Percentiles rank a stretch among this genome's conserved stretches.
These are phyloP conservation scores for Rhizopogon parksii DNA, from an alignment of 1,284 basidiomycete genomes.

Conservation along the genomic window DNA sequence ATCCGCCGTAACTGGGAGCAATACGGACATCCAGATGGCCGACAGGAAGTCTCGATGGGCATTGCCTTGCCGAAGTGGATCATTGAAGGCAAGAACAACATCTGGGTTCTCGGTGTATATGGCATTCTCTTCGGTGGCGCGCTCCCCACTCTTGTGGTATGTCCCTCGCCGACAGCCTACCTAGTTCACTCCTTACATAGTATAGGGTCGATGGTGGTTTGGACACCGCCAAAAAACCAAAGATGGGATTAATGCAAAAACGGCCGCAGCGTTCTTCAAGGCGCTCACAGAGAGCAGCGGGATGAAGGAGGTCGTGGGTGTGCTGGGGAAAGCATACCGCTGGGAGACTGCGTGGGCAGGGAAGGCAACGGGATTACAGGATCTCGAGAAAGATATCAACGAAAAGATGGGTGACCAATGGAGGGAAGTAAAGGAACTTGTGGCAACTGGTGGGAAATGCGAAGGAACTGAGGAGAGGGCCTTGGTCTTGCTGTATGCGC, in stretches of 20 bases:
- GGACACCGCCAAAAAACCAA: constrained; percentile 87
- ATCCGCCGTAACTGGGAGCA: constrained; percentile 88
- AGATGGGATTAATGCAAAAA: constrained; percentile 81
- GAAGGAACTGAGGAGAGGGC: constrained; percentile 42
- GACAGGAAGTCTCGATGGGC: constrained; percentile 91
- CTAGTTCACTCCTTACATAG: not conserved
- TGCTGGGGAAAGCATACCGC: constrained; percentile 71
- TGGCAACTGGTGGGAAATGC: constrained; percentile 30
- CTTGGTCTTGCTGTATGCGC: constrained; percentile 77
- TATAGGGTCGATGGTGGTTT: constrained; percentile 94
- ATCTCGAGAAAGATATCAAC: constrained; percentile 53
- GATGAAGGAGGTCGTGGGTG: constrained; percentile 68
- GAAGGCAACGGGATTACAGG: constrained; percentile 29
- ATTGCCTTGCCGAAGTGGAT: constrained; percentile 96
- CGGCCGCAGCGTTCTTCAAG: constrained; percentile 90
- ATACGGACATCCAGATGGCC: constrained; percentile 95
- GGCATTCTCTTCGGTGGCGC: constrained; percentile 82
- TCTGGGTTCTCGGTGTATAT: constrained; percentile 87
- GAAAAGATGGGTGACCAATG: constrained; percentile 46
- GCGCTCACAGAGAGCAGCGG: constrained; percentile 74
- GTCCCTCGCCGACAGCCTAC: constrained; percentile 3
- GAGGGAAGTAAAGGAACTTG: constrained; percentile 38
- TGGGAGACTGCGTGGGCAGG: constrained; percentile 40
- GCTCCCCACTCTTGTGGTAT: constrained; percentile 78
- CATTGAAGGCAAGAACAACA: constrained; percentile 85